Evolutionary conservation across 768 basidiomycete genomes (phyloP), one percentile per base, ranked within the genome.

Genomic region (Kondoa malvinella): DNA sequence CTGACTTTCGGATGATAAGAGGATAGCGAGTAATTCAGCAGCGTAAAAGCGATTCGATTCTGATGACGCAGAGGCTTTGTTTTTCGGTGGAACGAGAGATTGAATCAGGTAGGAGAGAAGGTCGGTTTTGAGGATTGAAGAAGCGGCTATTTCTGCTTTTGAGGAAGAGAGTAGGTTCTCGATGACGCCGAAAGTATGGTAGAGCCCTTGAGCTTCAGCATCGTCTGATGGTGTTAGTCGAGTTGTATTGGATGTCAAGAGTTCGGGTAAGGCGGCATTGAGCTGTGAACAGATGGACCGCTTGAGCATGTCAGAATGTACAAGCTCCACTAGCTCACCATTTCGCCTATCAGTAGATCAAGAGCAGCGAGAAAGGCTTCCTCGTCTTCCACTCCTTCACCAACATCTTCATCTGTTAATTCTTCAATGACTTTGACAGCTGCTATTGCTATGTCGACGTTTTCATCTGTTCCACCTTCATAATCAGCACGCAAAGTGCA

Each of bases 381-480:
- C 3, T 79, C 79, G 31, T 76, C 77, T 27, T 86, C 86, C 0
- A 86, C 82, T 1, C 75, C 83, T 73, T 87, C 85, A 2, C 87
- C 88, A 1, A 89, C 89, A 73, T 97, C 94, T 77, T 97, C 95
- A 72, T 99, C 95, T 0, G 92, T 94, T 69, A 96, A 81, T 77
- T 99, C 95, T 73, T 91, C 86, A 3, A 99, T 80, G 25, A 94
- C 82, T 75, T 92, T 89, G 34, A 97, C 85, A 33, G 90, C 87
- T 72, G 95, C 92, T 66, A 97, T 88, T n/a, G 88, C 88, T 69
- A 99, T 96, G 78, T 99, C 95, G 60, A 86, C 82, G 76, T 99
- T 99, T 77, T 99, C 95, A 76, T 99, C 92, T 67, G 85, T 88
- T 14, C 25, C 50, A 14, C 25, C 50, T 14, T 56, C 15, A 59